These are phyloP conservation scores for Sugiyamaella sp. DNA, from an alignment of 1,139 yeast species.

Conservation along the genomic window DNA sequence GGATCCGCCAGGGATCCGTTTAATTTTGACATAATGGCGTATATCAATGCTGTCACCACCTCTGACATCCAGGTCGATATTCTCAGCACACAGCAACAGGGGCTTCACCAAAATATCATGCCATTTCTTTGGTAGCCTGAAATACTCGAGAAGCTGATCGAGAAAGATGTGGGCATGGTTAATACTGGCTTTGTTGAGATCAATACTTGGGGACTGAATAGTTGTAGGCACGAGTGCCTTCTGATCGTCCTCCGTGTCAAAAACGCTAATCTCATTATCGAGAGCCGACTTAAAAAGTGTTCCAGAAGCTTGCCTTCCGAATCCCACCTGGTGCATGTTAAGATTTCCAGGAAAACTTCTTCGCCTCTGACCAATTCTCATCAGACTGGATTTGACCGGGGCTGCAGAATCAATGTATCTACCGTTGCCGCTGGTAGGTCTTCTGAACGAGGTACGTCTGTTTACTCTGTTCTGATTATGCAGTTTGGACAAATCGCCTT, in stretches of 20 bases:
- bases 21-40: conserved; percentile 83
- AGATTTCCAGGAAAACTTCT: conserved; percentile 31
- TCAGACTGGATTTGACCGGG: conserved; percentile 27
- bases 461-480: conserved; percentile 12
- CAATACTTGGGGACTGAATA: conserved; percentile 29
- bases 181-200: conserved; percentile 47
- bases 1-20: conserved; percentile 76
- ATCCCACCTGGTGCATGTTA: conserved; percentile 11
- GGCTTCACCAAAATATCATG: conserved; percentile 50
- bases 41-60: conserved; percentile 80
- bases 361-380: conserved; percentile 35
- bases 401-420: conserved; percentile 26
- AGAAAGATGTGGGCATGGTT: conserved; percentile 51
- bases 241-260: conserved; percentile 15
- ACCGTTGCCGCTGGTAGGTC: conserved; percentile 37
- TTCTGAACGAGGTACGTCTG: conserved; percentile 25
- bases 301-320: conserved; percentile 17
- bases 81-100: conserved; percentile 49
- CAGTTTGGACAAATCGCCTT: conserved; percentile 17
- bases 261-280: conserved; percentile 12
- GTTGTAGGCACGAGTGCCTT: conserved; percentile 1
- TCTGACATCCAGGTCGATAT: conserved; percentile 57
- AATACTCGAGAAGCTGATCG: conserved; percentile 62
- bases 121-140: conserved; percentile 60
- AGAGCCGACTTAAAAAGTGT: conserved; percentile 15